Evolutionary conservation across 805 yeast genomes (phyloP), one percentile per base, ranked within the genome.

Genomic region (Candida khao-thaluensis): DNA sequence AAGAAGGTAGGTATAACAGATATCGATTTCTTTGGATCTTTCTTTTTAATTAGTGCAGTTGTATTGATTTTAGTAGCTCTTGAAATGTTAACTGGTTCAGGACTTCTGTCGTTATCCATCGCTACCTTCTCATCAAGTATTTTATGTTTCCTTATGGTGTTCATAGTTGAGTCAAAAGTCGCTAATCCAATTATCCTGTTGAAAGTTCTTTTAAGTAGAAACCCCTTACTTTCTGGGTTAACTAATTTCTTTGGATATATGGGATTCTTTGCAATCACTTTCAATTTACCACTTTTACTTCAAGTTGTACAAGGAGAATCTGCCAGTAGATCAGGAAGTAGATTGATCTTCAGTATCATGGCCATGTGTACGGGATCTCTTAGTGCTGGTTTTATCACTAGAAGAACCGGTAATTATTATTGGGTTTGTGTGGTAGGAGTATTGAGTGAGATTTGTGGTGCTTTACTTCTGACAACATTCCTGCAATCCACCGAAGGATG

Each of bases 1-100:
- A 76, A 5, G 60, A 66, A 46, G 59, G 60, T 15, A 74, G 78
- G 46, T 51, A n/a, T 83, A 43, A 68, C 71, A 37, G 66, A 82
- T 20, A 72, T 86, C 21, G 91, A 84, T 50, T 75, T 79, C n/a
- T n/a, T n/a, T n/a, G n/a, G n/a, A n/a, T n/a, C n/a, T n/a, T n/a
- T n/a, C n/a, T n/a, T n/a, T n/a, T n/a, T n/a, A n/a, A n/a, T n/a
- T n/a, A n/a, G n/a, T n/a, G n/a, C n/a, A n/a, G n/a, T n/a, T n/a
- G n/a, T n/a, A n/a, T n/a, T n/a, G n/a, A n/a, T n/a, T n/a, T n/a
- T n/a, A n/a, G n/a, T n/a, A n/a, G n/a, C n/a, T n/a, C n/a, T n/a
- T n/a, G n/a, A n/a, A n/a, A n/a, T n/a, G n/a, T n/a, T n/a, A n/a
- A n/a, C n/a, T n/a, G n/a, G n/a, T n/a, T n/a, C n/a, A n/a, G n/a